phyloP scores from a whole-genome alignment of 176 grass and related monocot genomes.

The Calamus simplicifolius region DNA sequence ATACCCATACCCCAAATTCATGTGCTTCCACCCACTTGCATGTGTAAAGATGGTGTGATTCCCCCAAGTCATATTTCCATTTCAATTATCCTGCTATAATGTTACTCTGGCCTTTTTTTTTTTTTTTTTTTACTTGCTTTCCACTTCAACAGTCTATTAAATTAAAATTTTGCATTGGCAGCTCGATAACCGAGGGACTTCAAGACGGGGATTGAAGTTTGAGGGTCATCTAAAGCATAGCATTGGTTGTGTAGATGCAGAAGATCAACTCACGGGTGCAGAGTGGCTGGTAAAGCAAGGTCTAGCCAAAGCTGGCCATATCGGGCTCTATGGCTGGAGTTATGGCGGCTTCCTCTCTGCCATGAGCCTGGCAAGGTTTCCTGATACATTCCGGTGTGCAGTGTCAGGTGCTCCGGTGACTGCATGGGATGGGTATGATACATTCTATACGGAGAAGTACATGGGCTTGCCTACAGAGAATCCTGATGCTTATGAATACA shows the following conservation, averaged over 20 bases:
- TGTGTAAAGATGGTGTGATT: no score
- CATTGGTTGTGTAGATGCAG: conserved; percentile 67
- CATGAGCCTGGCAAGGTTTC: conserved; percentile 76
- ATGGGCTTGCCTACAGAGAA: conserved; percentile 69
- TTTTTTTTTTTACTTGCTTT: no score
- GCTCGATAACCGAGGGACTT: conserved; percentile 89
- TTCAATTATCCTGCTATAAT: no score
- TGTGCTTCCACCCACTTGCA: no score
- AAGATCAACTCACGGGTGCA: conserved; percentile 82
- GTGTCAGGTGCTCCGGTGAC: conserved; percentile 93
- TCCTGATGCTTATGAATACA: conserved; percentile 53
- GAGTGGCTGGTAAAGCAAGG: conserved; percentile 87
- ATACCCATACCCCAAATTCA: no score
- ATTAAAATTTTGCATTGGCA: conserved; percentile 23
- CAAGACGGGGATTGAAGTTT: conserved; percentile 80
- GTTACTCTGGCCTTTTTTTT: no score
- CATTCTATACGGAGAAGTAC: conserved; percentile 97
- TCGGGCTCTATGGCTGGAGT: conserved; percentile 95
- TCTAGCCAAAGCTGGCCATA: conserved; percentile 75
- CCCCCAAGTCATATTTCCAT: no score
- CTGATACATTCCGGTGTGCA: conserved; percentile 59
- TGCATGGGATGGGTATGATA: conserved; percentile 93
- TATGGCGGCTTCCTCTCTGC: conserved; percentile 97
- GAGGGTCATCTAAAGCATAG: conserved; percentile 84
- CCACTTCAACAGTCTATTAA: not conserved